Evolutionary conservation across 352 stramenopile genomes (phyloP), one percentile per base, ranked within the genome.

Genomic region (Halophytophthora batemanensis): DNA sequence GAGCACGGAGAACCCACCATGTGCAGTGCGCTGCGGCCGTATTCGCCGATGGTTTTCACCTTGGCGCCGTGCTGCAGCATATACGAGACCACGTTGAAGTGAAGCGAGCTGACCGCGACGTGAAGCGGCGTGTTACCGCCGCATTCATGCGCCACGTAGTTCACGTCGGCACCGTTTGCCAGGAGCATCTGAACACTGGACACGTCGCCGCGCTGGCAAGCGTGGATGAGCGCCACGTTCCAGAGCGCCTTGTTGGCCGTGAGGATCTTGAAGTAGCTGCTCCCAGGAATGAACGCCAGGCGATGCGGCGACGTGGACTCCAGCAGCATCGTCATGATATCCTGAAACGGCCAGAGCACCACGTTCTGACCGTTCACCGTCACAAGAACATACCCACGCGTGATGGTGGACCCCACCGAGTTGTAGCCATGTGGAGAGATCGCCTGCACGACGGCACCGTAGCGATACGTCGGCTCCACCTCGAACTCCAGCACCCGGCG

Each of bases 71-170:
- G 82, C 53, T 95, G 85, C 22, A 95, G 66, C 41, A 95, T 64
- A 44, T 93, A 95, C 48, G 85, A 95, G 36, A 91, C 85, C 11
- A 95, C 75, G 41, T 90, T 91, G 28, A 92, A 91, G 38, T 95
- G 85, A 14, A 89, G 61, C 31, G 72, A 65, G 43, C 85, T 95
- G 19, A 90, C 77, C 25, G 85, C 85, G 19, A 93, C 73, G 41
- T 93, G 82, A 8, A 95, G 55, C 15, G 85, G 85, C 0, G 82
- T 88, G 33, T 91, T 91, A 19, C 84, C 82, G 21, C 74, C 79
- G 45, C 74, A 86, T 39, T 95, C 82, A 45, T 92, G 71, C 10
- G 82, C 82, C 14, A 95, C 68, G 49, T 95, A 95, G 57, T 95
- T 95, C 19, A 95, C 84, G 60, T 95, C 85, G 4, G 85, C 82